phyloP scores from a whole-genome alignment of 805 yeast species.

The Sporopachydermia lactativora region DNA sequence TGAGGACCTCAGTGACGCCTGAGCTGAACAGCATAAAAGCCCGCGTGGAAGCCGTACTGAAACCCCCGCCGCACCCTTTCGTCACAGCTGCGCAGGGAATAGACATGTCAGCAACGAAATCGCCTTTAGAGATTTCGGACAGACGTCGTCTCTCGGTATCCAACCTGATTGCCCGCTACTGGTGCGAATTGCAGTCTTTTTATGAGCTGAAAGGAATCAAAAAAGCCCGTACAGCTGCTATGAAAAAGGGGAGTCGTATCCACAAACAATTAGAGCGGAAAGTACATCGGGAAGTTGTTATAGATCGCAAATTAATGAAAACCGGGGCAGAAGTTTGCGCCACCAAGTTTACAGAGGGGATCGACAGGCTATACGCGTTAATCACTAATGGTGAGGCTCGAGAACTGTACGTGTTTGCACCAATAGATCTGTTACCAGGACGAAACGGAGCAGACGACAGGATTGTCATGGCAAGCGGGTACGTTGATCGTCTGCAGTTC shows the following conservation, averaged over 20 bases:
- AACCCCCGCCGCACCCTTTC: background rate
- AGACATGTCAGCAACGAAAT: background rate
- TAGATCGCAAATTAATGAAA: background rate
- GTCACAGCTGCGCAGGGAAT: background rate
- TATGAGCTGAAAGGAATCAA: background rate
- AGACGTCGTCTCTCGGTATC: background rate
- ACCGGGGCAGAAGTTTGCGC: background rate
- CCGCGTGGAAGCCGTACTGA: background rate
- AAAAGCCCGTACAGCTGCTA: background rate
- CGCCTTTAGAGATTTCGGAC: background rate
- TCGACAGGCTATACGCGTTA: background rate
- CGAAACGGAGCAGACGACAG: background rate
- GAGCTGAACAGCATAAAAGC: background rate
- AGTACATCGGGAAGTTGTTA: background rate
- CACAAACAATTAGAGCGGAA: background rate
- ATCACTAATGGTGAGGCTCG: background rate
- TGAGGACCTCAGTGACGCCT: too few relatives aligned
- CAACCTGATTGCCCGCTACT: background rate
- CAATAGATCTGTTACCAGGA: background rate
- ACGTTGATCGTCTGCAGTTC: background rate
- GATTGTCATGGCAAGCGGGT: background rate
- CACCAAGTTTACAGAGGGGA: background rate
- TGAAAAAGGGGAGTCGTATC: background rate
- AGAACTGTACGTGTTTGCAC: background rate
- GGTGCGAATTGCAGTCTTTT: background rate